Conservation (phyloP, 2,329 filamentous ascomycete genomes). For the Colletotrichum falcatum region DNA sequence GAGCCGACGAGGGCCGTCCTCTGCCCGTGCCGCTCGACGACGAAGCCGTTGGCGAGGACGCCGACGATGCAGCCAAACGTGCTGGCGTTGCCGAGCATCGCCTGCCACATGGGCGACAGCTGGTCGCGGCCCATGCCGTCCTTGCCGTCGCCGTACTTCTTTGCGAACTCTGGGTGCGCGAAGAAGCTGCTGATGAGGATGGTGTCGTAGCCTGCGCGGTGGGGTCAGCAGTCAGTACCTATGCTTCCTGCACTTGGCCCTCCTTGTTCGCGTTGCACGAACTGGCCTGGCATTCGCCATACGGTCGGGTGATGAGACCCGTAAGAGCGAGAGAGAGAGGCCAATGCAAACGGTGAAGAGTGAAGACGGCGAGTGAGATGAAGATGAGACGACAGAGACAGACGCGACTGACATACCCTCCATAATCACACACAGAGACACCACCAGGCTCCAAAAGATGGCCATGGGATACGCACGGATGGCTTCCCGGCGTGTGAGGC, state of each 20-base stretch:
- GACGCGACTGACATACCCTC: conserved; percentile 42
- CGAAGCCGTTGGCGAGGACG: conserved; percentile 55
- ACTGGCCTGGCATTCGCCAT: not conserved
- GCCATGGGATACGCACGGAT: conserved; percentile 47
- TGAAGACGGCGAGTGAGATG: not conserved
- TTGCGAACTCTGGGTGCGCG: conserved; percentile 47
- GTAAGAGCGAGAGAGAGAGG: too few relatives aligned
- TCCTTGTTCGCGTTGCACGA: not conserved
- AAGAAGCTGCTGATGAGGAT: conserved; percentile 45
- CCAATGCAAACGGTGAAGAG: too few relatives aligned
- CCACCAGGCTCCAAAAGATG: conserved; percentile 44
- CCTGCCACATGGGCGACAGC: conserved; percentile 59
- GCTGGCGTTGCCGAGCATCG: conserved; percentile 55
- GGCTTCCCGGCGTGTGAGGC: conserved; percentile 45
- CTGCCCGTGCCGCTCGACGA: conserved; percentile 54
- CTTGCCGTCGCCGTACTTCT: conserved; percentile 45
- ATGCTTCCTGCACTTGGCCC: too few relatives aligned
- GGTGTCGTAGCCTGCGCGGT: conserved; percentile 34
- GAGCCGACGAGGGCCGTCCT: conserved; percentile 53
- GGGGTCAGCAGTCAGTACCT: not conserved
- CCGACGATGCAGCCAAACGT: conserved; percentile 59
- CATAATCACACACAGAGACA: conserved; percentile 50
- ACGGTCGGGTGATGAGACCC: not conserved
- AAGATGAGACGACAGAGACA: not conserved
- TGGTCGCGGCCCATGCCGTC: conserved; percentile 45